Base-by-base conservation (phyloP, 306 rosid genomes). In the Quercus parvula region DNA sequence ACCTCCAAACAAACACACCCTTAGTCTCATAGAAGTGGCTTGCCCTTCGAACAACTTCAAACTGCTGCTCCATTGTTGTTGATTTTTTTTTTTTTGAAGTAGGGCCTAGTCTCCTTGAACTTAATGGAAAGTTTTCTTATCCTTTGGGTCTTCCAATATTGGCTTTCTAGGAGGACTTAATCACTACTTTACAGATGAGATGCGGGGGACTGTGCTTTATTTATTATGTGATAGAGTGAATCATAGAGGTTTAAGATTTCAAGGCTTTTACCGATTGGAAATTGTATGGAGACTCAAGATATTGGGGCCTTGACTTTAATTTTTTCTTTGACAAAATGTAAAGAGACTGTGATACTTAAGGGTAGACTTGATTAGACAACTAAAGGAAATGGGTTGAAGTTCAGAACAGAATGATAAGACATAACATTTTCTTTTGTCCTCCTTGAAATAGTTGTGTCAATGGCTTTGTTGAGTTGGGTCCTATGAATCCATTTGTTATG, bases 41-140 rank as follows among this genome's bases (percentile, higher is more conserved):
- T 15, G 54, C 10, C 71, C 59, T 35, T 33, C 0, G 67, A 74
- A 78, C 25, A 9, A 25, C 55, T 74, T 73, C 67, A 69, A n/a
- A 30, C 25, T 49, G 27, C 7, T 27, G 17, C 52, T 28, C 51
- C 51, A 56, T 30, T 71, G 20, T 71, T 41, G 6, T 67, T n/a
- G n/a, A n/a, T 24, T 31, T 75, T 55, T 72, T 56, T 9, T 9
- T 75, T 55, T 44, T 67, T 63, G 76, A 55, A 74, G 62, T 63
- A 12, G 56, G 78, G 25, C 35, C 5, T 61, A 33, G 30, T 25
- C 35, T 30, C 28, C 10, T 49, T 75, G 80, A 28, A 62, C 41
- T 59, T 8, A n/a, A 30, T 3, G 54, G 61, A 76, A 52, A 49
- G n/a, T 49, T 71, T 44, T 31, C 35, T 75, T 38, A 2, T 57